phyloP scores from a whole-genome alignment of 768 basidiomycete genomes.

The Clitopilus passeckerianus region DNA sequence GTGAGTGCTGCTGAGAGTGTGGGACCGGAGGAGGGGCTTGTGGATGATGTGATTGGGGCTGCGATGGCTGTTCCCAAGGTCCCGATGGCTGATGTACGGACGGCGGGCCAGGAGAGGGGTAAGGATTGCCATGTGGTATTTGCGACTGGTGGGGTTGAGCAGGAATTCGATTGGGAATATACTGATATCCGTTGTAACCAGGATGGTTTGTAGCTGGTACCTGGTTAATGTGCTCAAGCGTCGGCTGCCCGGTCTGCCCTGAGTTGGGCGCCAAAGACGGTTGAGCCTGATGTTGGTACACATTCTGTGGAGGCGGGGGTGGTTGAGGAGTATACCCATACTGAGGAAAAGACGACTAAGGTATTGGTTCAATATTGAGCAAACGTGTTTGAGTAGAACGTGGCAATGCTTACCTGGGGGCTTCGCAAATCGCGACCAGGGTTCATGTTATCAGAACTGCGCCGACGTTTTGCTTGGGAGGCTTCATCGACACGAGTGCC shows the following conservation, averaged over 20 bases:
- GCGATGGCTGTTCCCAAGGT: conserved; percentile 26
- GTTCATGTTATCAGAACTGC: conserved; percentile 30
- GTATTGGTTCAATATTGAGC: not conserved
- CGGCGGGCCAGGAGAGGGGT: conserved; percentile 38
- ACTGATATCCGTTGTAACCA: conserved; percentile 26
- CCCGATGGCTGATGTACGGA: conserved; percentile 35
- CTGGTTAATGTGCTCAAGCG: conserved; percentile 38
- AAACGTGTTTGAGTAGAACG: conserved; percentile 1
- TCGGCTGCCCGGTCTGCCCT: conserved; percentile 18
- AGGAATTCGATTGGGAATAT: conserved; percentile 25
- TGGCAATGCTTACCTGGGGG: conserved; percentile 39
- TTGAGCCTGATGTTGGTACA: conserved; percentile 22
- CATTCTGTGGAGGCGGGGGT: conserved; percentile 18
- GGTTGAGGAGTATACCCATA: conserved; percentile 36
- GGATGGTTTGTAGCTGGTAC: conserved; percentile 30
- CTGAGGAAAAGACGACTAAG: conserved; percentile 34
- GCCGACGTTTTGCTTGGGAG: conserved; percentile 37
- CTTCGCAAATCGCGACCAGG: conserved; percentile 42
- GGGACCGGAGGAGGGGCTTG: conserved; percentile 11
- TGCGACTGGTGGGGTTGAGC: conserved; percentile 28
- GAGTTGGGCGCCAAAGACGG: conserved; percentile 20
- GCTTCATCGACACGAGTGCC: conserved; percentile 28
- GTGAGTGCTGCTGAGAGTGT: conserved; percentile 3
- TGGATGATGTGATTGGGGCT: conserved; percentile 19
- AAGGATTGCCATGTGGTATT: conserved; percentile 35